Base-by-base conservation (phyloP, 768 basidiomycete genomes). In the Scleroderma bovista region DNA sequence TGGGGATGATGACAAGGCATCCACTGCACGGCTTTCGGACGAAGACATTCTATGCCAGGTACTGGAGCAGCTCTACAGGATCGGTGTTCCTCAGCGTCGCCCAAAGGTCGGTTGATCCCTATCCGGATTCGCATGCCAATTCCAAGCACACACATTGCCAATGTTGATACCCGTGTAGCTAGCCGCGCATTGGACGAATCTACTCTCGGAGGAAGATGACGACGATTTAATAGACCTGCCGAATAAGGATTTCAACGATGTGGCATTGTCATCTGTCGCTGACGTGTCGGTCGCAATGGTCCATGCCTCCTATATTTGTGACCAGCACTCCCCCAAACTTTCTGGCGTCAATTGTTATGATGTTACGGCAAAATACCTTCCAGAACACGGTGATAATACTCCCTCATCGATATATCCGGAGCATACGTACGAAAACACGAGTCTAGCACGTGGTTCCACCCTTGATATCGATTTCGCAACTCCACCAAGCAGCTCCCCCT, bases 61-160 rank as follows among this genome's bases (percentile, higher is more conserved):
- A 17, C 59, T 81, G 65, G 74, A 77, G 50, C 64, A 66, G 38
- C 56, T 78, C 23, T 79, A 75, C 54, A 68, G 71, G 47, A 50
- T 57, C 44, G 69, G 72, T 10, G 62, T 77, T 57, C 68, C 70
- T 38, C 70, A 69, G 10, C 67, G 68, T 13, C 68, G 56, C 40
- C 77, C 79, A 63, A 78, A 78, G 76, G 80, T 78, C 53, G 51
- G 62, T 61, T 48, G 51, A 44, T 46, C 39, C 11, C 9, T 52
- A 19, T 31, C n/a, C 23, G 44, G 29, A 6, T 38, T 38, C 10
- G 11, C 12, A 9, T 33, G 20, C 13, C 17, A 16, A 11, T 38
- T 39, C 57, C 42, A 45, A 46, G 54, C 26, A 24, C n/a, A 26
- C 40, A 26, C 38, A 41, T 33, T 33, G 15, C 32, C 24, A 40